Evolutionary conservation across 768 basidiomycete species (phyloP), one percentile per base, ranked within the genome.

Genomic region (Tylopilus rubrobrunneus): DNA sequence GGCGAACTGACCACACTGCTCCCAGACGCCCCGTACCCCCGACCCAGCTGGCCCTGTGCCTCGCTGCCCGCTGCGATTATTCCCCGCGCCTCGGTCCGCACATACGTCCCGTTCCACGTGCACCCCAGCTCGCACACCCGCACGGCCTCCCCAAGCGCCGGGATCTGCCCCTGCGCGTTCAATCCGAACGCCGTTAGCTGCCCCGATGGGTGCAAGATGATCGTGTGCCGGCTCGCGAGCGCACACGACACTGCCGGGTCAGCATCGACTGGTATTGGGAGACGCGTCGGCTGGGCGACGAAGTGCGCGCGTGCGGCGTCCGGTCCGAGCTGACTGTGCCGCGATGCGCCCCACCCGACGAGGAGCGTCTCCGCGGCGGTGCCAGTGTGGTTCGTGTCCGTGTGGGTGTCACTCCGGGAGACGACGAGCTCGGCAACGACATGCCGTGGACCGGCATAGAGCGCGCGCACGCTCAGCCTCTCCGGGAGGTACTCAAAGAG

Each of bases 71-170:
- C n/a, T n/a, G n/a, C n/a, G n/a, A n/a, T n/a, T n/a, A n/a, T n/a
- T n/a, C n/a, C n/a, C n/a, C n/a, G n/a, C n/a, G n/a, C n/a, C n/a
- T n/a, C n/a, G n/a, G n/a, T n/a, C n/a, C n/a, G n/a, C n/a, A n/a
- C n/a, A 59, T 85, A 91, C 9, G 88, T 87, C 11, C 88, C 86
- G 56, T 88, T 89, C 92, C 92, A 93, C 2, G 89, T 88, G 60
- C 86, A 88, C 3, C 71, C 78, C 29, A 86, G 68, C 10, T 59
- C 56, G 36, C 52, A 55, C 15, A 76, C 67, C 25, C 62, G 56
- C 17, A n/a, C 53, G 27, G 73, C 51, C 19, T 48, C 41, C 12
- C 57, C 56, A 37, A 78, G 42, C n/a, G 68, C 73, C 34, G 74
- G 62, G 34, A 88, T 68, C 67, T 95, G 92, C 14, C 73, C 73